These are phyloP conservation scores for Neofusicoccum umdonicola DNA, from an alignment of 2,329 filamentous ascomycete genomes.

Conservation along the genomic window DNA sequence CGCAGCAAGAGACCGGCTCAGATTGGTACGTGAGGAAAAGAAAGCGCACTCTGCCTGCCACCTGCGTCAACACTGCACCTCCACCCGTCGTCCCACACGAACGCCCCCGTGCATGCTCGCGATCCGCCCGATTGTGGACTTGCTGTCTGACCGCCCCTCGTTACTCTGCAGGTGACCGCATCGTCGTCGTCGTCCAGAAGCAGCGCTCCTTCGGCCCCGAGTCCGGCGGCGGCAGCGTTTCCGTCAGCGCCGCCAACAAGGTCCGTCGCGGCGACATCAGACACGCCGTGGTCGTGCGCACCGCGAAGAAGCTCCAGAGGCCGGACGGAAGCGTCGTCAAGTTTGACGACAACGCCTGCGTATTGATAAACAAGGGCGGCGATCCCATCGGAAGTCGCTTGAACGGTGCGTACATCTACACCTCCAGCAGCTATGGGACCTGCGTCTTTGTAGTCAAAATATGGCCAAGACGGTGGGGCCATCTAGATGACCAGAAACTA, in stretches of 20 bases:
- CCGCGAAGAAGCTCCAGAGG: slow-evolving; percentile 80
- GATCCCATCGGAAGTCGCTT: slow-evolving; percentile 92
- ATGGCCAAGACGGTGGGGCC: background rate
- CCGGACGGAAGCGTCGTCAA: slow-evolving; percentile 85
- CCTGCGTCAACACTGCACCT: slow-evolving; percentile 2
- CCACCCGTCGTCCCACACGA: background rate
- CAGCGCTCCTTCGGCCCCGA: slow-evolving; percentile 76
- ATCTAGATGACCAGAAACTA: slow-evolving; percentile 17
- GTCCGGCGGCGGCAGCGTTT: slow-evolving; percentile 68
- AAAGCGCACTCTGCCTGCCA: background rate
- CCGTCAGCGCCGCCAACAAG: slow-evolving; percentile 77
- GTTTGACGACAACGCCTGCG: slow-evolving; percentile 98
- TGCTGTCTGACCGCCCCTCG: background rate
- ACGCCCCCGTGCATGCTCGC: background rate
- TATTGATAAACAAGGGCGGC: slow-evolving; percentile 93
- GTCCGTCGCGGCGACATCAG: slow-evolving; percentile 95
- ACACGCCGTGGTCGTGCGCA: slow-evolving; percentile 92
- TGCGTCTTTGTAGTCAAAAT: background rate
- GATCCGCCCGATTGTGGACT: background rate
- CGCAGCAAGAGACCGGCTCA: slow-evolving; percentile 85
- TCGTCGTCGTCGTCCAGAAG: slow-evolving; percentile 97
- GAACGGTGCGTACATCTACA: slow-evolving; percentile 57
- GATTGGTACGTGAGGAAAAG: slow-evolving; percentile 64
- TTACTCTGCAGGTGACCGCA: slow-evolving; percentile 72
- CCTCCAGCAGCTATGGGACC: slow-evolving; percentile 25